These are phyloP conservation scores for Tolypocladium sp. DNA, from an alignment of 2,329 filamentous ascomycete species.

Conservation along the genomic window DNA sequence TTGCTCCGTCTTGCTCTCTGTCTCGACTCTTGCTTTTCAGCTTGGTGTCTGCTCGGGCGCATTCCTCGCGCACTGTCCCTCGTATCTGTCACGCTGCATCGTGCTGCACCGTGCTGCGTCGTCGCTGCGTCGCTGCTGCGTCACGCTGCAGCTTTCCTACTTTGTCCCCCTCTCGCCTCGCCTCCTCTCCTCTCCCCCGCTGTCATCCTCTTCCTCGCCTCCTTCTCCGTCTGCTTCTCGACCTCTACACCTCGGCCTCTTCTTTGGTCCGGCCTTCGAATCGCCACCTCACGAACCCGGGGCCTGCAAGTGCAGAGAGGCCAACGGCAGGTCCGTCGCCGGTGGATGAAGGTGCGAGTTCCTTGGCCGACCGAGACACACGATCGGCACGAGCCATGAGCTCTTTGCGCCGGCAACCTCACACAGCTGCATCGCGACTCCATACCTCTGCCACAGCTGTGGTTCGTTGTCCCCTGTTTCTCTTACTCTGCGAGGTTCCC, in stretches of 20 bases:
- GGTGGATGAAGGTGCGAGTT: neutral
- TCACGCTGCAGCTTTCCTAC: neutral
- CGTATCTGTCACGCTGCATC: neutral
- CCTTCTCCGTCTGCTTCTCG: neutral
- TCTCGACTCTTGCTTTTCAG: neutral
- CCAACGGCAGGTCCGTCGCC: neutral
- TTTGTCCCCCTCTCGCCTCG: neutral
- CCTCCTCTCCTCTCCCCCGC: neutral
- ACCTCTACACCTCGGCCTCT: neutral
- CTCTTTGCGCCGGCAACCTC: neutral
- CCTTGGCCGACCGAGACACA: neutral
- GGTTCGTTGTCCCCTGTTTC: neutral
- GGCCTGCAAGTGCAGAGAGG: neutral
- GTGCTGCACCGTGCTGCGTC: neutral
- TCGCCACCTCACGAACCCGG: neutral
- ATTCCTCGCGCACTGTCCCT: neutral
- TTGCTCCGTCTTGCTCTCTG: neutral
- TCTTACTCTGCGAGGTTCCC: neutral
- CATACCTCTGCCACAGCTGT: neutral
- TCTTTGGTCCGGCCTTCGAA: neutral
- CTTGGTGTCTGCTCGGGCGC: neutral
- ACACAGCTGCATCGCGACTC: neutral
- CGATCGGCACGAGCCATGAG: neutral
- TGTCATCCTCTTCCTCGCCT: neutral
- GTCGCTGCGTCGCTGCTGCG: neutral